Base-by-base conservation (phyloP, 106 monocot species). In the Dendrobium huoshanense region DNA sequence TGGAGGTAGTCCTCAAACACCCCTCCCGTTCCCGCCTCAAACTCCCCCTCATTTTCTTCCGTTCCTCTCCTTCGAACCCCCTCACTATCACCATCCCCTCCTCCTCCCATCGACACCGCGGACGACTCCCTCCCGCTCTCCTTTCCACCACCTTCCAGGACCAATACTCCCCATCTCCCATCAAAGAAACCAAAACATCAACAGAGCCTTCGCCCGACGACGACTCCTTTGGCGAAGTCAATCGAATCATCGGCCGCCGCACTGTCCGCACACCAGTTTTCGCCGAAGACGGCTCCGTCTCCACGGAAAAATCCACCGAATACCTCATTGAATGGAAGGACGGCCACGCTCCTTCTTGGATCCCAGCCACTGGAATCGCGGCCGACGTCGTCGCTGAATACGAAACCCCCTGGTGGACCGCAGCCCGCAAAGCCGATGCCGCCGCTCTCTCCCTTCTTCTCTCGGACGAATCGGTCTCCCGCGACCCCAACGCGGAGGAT, bases 331-430 rank as follows among this genome's bases (percentile, higher is more conserved):
- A 90, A 73, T 92, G 92, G 92, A 92, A 91, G 68, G 95, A 95
- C 84, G 89, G 92, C 25, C 92, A 95, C 81, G 72, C 67, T 24
- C 88, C 95, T 0, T 88, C 95, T 20, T 95, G 95, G 95, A 82
- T 90, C 44, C 86, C 82, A 7, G 51, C 90, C 40, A 10, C 81
- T 27, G 83, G 73, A 77, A 87, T 95, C 58, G 90, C 95, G 9
- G 84, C 95, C 19, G 95, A 95, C 84, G 92, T 95, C 25, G 85
- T 92, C 2, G 95, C 92, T 10, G 95, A 95, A 80, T 95, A 88
- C 81, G 95, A 92, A 85, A 95, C 92, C 18, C 95, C 95, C 54
- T 95, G 95, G 95, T 95, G 95, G 95, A 84, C 83, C 20, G 95
- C 95, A 22, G 92, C 95, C 40, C 86, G 90, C 67, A 92, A 92